phyloP scores from a whole-genome alignment of 106 monocot genomes.

The Hemerocallis citrina region DNA sequence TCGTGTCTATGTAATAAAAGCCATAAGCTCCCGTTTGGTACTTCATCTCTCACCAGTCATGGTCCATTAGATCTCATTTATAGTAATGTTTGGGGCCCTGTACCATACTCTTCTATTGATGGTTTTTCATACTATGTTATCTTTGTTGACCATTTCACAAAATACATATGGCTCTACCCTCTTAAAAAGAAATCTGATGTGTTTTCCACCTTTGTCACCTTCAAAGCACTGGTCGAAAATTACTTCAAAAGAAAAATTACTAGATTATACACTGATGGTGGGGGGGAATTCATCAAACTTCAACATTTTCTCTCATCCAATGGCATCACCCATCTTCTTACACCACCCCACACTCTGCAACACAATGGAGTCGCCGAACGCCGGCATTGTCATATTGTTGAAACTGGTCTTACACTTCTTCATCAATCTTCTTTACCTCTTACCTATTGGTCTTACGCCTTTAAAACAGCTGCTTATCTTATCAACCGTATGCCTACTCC shows the following conservation, averaged over 20 bases:
- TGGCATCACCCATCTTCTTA: background rate
- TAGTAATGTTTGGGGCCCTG: background rate
- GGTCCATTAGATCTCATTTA: background rate
- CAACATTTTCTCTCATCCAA: background rate
- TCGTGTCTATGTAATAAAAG: background rate
- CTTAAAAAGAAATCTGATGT: background rate
- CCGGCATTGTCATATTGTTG: background rate
- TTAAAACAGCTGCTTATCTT: background rate
- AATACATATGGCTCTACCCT: constrained; percentile 1
- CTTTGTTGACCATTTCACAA: background rate
- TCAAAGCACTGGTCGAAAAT: background rate
- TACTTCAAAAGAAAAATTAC: background rate
- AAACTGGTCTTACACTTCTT: background rate
- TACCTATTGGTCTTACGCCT: background rate
- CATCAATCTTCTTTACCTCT: background rate
- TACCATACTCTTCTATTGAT: background rate
- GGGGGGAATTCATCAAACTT: background rate
- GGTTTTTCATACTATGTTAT: background rate
- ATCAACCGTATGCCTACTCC: background rate
- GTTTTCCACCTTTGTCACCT: background rate
- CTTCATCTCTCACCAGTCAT: too few species aligned
- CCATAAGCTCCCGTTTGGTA: background rate
- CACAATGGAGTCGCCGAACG: background rate
- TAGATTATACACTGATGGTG: background rate
- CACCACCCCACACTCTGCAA: background rate